These are phyloP conservation scores for Berberis vulgaris DNA, from an alignment of 164 flowering plant genomes.

Conservation along the genomic window DNA sequence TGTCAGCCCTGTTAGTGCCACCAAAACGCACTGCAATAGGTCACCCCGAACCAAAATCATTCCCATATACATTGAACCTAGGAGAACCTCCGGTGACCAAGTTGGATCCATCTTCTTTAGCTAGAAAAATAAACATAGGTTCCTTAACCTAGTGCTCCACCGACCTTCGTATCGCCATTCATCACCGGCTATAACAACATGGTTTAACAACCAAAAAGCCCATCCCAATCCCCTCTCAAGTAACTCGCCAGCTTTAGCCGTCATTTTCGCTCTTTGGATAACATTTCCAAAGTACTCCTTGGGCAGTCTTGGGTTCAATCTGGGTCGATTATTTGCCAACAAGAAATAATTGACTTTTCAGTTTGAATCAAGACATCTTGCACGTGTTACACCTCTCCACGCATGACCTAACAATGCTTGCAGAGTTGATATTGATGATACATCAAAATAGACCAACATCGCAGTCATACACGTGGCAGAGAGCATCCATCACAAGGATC, in stretches of 20 bases:
- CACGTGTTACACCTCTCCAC: constrained; percentile 8
- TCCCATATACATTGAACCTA: no score
- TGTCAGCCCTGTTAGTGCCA: no score
- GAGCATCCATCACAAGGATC: no score
- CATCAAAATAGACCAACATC: no score
- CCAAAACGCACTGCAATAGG: no score
- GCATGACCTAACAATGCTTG: constrained; percentile 8
- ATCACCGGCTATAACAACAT: constrained; percentile 6
- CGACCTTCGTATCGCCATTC: neutral
- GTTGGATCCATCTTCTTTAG: no score
- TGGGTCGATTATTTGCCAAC: constrained; percentile 14
- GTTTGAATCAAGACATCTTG: neutral
- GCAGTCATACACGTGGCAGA: no score
- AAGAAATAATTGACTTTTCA: constrained; percentile 9
- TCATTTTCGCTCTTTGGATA: neutral
- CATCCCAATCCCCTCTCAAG: constrained; percentile 11
- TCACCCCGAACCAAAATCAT: no score
- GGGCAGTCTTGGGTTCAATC: constrained; percentile 21
- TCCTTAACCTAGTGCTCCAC: constrained; percentile 11
- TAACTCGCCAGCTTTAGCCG: constrained; percentile 19
- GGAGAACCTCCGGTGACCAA: no score
- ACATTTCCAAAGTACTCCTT: constrained; percentile 32
- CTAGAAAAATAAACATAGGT: neutral
- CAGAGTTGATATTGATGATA: neutral
- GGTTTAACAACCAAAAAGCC: constrained; percentile 24